Percentiles rank a stretch among this genome's conserved stretches.
Conservation (phyloP, 441 rosid species). For the Aquilaria agallochum region DNA sequence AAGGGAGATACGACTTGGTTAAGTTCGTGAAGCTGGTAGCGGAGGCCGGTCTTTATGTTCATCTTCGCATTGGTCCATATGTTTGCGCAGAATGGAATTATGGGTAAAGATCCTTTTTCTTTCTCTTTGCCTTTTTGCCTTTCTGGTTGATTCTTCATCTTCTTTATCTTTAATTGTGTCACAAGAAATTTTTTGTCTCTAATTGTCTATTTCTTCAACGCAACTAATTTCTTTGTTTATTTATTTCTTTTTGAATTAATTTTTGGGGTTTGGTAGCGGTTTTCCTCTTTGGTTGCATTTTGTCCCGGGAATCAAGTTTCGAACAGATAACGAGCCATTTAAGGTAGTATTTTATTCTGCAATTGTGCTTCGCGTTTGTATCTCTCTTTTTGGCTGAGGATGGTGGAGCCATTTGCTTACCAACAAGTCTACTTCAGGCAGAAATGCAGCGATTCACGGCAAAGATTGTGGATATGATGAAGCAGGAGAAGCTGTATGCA, state of each 20-base stretch:
- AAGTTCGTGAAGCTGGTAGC: conserved; percentile 64
- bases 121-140: background rate
- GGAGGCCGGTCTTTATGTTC: conserved; percentile 63
- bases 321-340: conserved; percentile 63
- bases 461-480: conserved; percentile 64
- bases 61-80: conserved; percentile 75
- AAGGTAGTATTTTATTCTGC: conserved; percentile 36
- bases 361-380: background rate
- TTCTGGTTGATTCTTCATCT: background rate
- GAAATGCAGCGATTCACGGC: conserved; percentile 77
- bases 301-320: conserved; percentile 52
- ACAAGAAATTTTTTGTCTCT: background rate
- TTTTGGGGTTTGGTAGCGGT: conserved; percentile 38
- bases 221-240: background rate
- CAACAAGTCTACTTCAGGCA: conserved; percentile 25
- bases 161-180: too few relatives aligned
- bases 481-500: conserved; percentile 62
- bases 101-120: conserved; percentile 34
- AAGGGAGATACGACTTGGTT: conserved; percentile 69
- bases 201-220: too few relatives aligned
- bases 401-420: conserved; percentile 3
- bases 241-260: background rate
- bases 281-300: conserved; percentile 78
- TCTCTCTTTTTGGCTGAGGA: background rate
- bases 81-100: conserved; percentile 81